These are phyloP conservation scores for Hyaloscypha variabilis DNA, from an alignment of 495 filamentous ascomycete species.

Conservation along the genomic window DNA sequence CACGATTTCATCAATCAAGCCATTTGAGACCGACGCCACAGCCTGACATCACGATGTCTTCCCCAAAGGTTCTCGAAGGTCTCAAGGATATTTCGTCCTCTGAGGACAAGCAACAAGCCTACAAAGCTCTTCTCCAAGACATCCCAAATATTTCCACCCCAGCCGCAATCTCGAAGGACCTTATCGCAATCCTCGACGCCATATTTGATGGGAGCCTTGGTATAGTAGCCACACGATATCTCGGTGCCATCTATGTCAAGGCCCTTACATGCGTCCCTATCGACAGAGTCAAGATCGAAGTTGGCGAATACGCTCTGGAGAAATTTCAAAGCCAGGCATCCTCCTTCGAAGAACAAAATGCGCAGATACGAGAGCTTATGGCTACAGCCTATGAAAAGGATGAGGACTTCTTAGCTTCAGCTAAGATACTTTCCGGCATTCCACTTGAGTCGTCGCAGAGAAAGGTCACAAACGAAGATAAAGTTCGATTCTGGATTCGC, in stretches of 20 bases:
- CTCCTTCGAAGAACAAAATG: conserved; percentile 85
- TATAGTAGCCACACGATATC: conserved; percentile 31
- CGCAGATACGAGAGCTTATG: conserved; percentile 74
- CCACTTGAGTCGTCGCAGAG: conserved; percentile 87
- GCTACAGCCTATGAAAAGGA: conserved; percentile 81
- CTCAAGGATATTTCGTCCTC: conserved; percentile 28
- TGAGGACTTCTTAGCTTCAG: conserved; percentile 80
- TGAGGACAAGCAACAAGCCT: conserved; percentile 32
- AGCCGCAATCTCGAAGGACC: conserved; percentile 20
- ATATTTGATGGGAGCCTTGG: conserved; percentile 33
- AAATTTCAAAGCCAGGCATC: conserved; percentile 29
- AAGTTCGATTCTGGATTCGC: conserved; percentile 83
- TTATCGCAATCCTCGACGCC: conserved; percentile 30
- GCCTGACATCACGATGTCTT: conserved; percentile 19
- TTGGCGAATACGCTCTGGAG: conserved; percentile 32
- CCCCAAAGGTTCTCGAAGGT: conserved; percentile 25
- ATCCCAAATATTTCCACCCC: conserved; percentile 14
- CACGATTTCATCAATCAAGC: neutral
- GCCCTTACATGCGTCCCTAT: conserved; percentile 20
- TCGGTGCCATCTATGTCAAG: conserved; percentile 26
- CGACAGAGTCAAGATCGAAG: conserved; percentile 32
- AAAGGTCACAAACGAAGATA: conserved; percentile 74
- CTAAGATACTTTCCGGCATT: conserved; percentile 78
- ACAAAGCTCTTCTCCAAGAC: conserved; percentile 27
- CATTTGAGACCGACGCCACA: neutral